phyloP scores from a whole-genome alignment of 805 yeast species.

The Metschnikowia rubicola region DNA sequence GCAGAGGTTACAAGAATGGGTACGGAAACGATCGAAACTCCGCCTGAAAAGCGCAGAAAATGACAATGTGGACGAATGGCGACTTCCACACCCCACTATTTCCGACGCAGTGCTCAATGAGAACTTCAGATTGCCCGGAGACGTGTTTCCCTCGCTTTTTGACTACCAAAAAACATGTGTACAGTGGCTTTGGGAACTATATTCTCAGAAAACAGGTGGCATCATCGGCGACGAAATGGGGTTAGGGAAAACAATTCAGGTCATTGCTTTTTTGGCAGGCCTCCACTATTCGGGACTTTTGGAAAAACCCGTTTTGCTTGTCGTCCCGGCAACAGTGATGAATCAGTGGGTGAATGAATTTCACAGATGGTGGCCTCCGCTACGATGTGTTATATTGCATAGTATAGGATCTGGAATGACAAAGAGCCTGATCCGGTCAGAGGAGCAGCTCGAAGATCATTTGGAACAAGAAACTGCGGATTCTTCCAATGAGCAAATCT shows the following conservation, averaged over 20 bases:
- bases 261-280: conserved; percentile 87
- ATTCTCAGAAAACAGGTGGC: conserved; percentile 87
- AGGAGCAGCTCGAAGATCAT: conserved; percentile 48
- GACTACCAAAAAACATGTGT: conserved; percentile 96
- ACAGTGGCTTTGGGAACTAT: conserved; percentile 96
- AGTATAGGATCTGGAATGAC: conserved; percentile 89
- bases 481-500: conserved; percentile 4
- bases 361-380: conserved; percentile 97
- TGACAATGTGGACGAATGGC: conserved; percentile 12
- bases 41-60: conserved; percentile 24
- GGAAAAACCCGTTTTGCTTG: conserved; percentile 76
- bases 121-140: conserved; percentile 80
- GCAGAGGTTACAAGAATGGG: conserved; percentile 61
- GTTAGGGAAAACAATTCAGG: conserved; percentile 89
- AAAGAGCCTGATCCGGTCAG: conserved; percentile 25
- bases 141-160: conserved; percentile 78
- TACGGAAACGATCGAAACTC: conserved; percentile 43
- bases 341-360: conserved; percentile 97
- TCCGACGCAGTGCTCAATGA: conserved; percentile 74
- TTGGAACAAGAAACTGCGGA: conserved; percentile 44
- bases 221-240: conserved; percentile 99
- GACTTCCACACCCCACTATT: conserved; percentile 64
- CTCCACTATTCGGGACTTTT: conserved; percentile 76
- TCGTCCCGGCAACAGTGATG: conserved; percentile 95
- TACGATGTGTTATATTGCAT: conserved; percentile 81